These are phyloP conservation scores for Phytophthora pinifolia DNA, from an alignment of 352 stramenopile genomes.

Conservation along the genomic window DNA sequence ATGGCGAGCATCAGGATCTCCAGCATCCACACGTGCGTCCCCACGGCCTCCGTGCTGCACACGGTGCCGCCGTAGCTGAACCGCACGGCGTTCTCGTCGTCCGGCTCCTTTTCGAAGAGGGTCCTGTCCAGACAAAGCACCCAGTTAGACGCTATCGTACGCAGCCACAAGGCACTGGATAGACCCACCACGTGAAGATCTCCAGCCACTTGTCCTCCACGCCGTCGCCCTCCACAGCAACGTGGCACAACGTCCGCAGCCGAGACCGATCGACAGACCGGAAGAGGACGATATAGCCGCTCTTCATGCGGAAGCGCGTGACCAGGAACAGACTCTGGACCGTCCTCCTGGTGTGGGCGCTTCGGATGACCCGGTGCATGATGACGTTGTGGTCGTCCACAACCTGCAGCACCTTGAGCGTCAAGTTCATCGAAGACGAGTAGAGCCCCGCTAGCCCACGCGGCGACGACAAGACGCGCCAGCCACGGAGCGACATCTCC, in stretches of 20 bases:
- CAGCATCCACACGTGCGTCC: constrained; percentile 60
- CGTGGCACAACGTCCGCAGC: constrained; percentile 4
- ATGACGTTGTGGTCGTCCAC: constrained; percentile 69
- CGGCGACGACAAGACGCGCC: constrained; percentile 40
- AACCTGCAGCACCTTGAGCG: constrained; percentile 40
- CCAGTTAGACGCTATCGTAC: not conserved
- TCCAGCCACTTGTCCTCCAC: constrained; percentile 50
- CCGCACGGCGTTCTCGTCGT: constrained; percentile 29
- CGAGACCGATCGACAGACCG: constrained; percentile 38
- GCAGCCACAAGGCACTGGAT: not conserved
- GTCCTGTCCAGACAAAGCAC: constrained; percentile 30
- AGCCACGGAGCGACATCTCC: constrained; percentile 34
- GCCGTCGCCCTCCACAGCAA: constrained; percentile 4
- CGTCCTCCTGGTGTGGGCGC: constrained; percentile 12
- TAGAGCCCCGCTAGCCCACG: constrained; percentile 37
- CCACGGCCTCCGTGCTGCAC: constrained; percentile 37
- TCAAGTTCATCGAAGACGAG: constrained; percentile 48
- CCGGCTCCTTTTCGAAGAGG: constrained; percentile 39
- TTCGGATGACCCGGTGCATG: constrained; percentile 48
- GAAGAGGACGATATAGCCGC: constrained; percentile 47
- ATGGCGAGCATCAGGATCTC: constrained; percentile 63
- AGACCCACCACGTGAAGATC: constrained; percentile 54
- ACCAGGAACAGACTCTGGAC: constrained; percentile 56
- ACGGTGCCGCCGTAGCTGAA: constrained; percentile 59
- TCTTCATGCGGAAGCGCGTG: constrained; percentile 38